Evolutionary conservation across 805 yeast species (phyloP).

Genomic region (Wickerhamiella sorbophila): DNA sequence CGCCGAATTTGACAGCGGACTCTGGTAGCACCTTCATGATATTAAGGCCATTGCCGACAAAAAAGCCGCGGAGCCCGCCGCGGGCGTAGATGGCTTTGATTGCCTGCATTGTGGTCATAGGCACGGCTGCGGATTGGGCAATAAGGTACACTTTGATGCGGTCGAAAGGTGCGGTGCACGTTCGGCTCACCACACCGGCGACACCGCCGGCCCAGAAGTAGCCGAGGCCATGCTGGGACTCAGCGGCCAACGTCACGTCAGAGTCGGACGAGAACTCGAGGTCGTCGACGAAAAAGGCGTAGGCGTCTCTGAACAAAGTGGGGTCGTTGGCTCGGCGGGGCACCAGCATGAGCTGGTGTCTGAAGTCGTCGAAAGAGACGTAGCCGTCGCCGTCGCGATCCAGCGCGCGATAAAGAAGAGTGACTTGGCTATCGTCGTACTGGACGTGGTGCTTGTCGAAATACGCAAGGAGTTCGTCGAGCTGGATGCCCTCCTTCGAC

Average conservation of each 20-base stretch:
- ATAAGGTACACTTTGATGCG: slow-evolving; percentile 85
- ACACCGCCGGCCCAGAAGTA: slow-evolving; percentile 90
- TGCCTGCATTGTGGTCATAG: slow-evolving; percentile 68
- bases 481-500: slow-evolving; percentile 4
- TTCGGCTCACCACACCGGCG: slow-evolving; percentile 90
- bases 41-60: slow-evolving; percentile 90
- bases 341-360: slow-evolving; percentile 66
- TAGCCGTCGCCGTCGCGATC: slow-evolving; percentile 47
- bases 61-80: slow-evolving; percentile 79
- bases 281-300: slow-evolving; percentile 63
- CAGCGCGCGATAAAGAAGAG: slow-evolving; percentile 39
- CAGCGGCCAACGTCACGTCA: slow-evolving; percentile 73
- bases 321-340: slow-evolving; percentile 42
- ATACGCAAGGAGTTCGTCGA: slow-evolving; percentile 37
- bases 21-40: slow-evolving; percentile 93
- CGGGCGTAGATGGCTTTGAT: slow-evolving; percentile 67
- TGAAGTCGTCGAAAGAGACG: slow-evolving; percentile 74
- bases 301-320: slow-evolving; percentile 52
- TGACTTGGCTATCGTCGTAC: slow-evolving; percentile 40
- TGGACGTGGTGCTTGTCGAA: slow-evolving; percentile 39
- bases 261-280: slow-evolving; percentile 80
- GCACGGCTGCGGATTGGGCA: slow-evolving; percentile 38
- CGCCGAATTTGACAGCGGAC: slow-evolving; percentile 92
- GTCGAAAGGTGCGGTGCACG: slow-evolving; percentile 95
- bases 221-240: slow-evolving; percentile 70